Evolutionary conservation across 352 stramenopile genomes (phyloP).

Genomic region (Elongisporangium prolatum): DNA sequence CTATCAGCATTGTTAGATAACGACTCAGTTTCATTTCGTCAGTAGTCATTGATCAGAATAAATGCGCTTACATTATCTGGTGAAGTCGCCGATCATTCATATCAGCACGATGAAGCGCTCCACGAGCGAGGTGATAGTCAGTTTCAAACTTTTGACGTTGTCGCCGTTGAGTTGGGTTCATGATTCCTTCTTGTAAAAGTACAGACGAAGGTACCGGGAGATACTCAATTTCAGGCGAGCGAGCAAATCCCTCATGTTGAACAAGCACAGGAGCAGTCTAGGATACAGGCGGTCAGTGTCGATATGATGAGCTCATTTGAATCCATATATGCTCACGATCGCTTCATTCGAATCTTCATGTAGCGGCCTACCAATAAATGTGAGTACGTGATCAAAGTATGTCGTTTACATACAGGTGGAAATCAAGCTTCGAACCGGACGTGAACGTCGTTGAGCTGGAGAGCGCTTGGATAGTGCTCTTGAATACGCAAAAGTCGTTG

Average conservation of each 20-base stretch:
- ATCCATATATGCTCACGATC: background rate
- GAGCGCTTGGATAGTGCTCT: conserved; percentile 20
- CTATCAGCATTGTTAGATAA: conserved; percentile 7
- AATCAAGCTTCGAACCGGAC: conserved; percentile 4
- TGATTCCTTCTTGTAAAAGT: conserved; percentile 64
- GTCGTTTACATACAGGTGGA: background rate
- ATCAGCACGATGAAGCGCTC: conserved; percentile 45
- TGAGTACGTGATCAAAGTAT: background rate
- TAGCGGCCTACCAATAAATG: conserved; percentile 7
- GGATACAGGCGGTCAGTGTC: conserved; percentile 1
- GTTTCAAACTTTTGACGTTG: conserved; percentile 66
- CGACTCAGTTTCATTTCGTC: conserved; percentile 3
- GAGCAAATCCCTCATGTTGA: conserved; percentile 41
- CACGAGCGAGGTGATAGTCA: conserved; percentile 43
- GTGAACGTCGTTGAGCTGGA: conserved; percentile 7
- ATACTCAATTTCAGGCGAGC: conserved; percentile 42
- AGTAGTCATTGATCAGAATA: conserved; percentile 3
- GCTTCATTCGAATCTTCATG: conserved; percentile 5
- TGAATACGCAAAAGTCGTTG: conserved; percentile 13
- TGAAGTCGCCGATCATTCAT: conserved; percentile 59
- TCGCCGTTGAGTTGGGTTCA: conserved; percentile 63
- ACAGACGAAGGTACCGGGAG: conserved; percentile 36
- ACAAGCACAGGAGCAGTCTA: conserved; percentile 40
- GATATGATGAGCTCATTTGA: background rate
- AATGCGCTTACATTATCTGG: conserved; percentile 58